A percentile compares a stretch with the other conserved stretches of the same genome.
phyloP scores from a whole-genome alignment of 2,329 filamentous ascomycete genomes.

The Erysiphe pulchra region DNA sequence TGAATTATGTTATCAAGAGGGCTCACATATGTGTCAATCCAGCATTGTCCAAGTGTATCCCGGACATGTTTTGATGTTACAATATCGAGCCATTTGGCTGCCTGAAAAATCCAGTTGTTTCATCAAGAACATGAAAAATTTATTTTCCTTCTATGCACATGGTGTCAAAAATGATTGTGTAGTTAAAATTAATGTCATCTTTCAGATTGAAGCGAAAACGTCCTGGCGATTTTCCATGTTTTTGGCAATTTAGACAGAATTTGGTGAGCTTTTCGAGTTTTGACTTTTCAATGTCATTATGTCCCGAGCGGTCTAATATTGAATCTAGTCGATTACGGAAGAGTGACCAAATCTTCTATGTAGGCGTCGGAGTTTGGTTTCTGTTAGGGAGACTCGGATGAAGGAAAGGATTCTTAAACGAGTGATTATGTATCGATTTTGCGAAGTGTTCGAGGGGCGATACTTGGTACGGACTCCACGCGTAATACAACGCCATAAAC shows the following conservation, averaged over 20 bases:
- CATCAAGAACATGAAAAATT: background rate
- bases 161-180: background rate
- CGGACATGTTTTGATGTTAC: background rate
- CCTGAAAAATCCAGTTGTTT: background rate
- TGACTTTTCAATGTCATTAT: background rate
- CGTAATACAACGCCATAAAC: too few relatives aligned
- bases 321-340: background rate
- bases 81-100: background rate
- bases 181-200: background rate
- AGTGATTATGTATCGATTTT: too few relatives aligned
- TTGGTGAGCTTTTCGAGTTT: background rate
- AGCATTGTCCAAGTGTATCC: background rate
- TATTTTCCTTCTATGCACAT: background rate
- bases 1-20: background rate
- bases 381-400: too few relatives aligned
- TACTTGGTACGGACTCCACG: too few relatives aligned
- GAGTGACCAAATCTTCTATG: background rate
- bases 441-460: too few relatives aligned
- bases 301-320: background rate
- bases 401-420: background rate
- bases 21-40: background rate
- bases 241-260: constrained; percentile 1
- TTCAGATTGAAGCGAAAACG: background rate
- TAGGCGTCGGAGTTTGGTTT: background rate
- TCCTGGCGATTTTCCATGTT: background rate